phyloP scores from a whole-genome alignment of 306 rosid genomes.

The Malus domestica region ASM211411v1 NC_041804.1:33814501-33815000 shows the following conservation, averaged over 20 bases:
- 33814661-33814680: background rate
- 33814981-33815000: background rate
- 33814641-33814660: background rate
- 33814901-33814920: conserved; percentile 89
- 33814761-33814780: background rate
- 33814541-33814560: background rate
- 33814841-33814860: conserved; percentile 63
- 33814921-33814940: conserved; percentile 9
- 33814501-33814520: background rate
- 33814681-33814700: background rate
- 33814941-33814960: conserved; percentile 2
- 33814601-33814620: background rate
- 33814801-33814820: conserved; percentile 38
- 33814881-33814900: conserved; percentile 85
- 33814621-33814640: background rate
- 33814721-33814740: background rate
- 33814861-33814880: conserved; percentile 95
- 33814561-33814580: background rate
- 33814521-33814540: background rate
- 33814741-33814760: background rate
- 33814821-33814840: conserved; percentile 95
- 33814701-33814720: no score
- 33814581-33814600: background rate
- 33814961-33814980: background rate
- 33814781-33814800: background rate